Conservation (phyloP, 495 filamentous ascomycete genomes). For the Stereocaulon alpinum region DNA sequence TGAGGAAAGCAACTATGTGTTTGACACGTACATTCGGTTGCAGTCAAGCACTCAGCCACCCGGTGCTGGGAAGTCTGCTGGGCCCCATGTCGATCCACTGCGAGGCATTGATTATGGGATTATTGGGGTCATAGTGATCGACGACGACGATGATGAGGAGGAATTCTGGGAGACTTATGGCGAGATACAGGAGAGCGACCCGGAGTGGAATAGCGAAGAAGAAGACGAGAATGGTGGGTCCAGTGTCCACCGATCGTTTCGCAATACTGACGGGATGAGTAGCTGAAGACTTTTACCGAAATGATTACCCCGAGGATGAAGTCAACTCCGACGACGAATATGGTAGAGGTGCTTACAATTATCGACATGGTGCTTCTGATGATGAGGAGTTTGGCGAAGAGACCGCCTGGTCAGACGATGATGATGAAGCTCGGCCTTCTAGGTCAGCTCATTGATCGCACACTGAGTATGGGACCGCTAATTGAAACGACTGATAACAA, state of each 20-base stretch:
- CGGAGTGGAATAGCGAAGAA: conserved; percentile 49
- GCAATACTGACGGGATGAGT: conserved; percentile 13
- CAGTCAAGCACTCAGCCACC: not conserved
- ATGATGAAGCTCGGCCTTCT: conserved; percentile 19
- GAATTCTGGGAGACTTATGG: conserved; percentile 48
- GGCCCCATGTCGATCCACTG: not conserved
- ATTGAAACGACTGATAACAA: not conserved
- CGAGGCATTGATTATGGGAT: conserved; percentile 20
- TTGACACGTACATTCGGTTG: conserved; percentile 49
- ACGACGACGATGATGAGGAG: conserved; percentile 41
- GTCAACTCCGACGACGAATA: conserved; percentile 47
- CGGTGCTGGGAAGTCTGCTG: not conserved
- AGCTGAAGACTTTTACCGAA: conserved; percentile 56
- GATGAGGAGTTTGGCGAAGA: conserved; percentile 48
- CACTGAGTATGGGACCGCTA: not conserved
- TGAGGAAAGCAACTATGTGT: conserved; percentile 48
- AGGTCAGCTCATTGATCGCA: not conserved
- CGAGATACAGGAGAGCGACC: conserved; percentile 42
- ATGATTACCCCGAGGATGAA: conserved; percentile 61
- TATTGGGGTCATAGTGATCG: conserved; percentile 50
- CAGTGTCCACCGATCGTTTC: not conserved
- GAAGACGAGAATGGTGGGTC: conserved; percentile 49
- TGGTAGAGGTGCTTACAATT: conserved; percentile 40
- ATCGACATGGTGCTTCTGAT: conserved; percentile 37
- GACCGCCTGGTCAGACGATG: conserved; percentile 35